A percentile compares a stretch with the other conserved stretches of the same genome.
Conservation (phyloP, 306 rosid genomes). For the Urtica urens region DNA sequence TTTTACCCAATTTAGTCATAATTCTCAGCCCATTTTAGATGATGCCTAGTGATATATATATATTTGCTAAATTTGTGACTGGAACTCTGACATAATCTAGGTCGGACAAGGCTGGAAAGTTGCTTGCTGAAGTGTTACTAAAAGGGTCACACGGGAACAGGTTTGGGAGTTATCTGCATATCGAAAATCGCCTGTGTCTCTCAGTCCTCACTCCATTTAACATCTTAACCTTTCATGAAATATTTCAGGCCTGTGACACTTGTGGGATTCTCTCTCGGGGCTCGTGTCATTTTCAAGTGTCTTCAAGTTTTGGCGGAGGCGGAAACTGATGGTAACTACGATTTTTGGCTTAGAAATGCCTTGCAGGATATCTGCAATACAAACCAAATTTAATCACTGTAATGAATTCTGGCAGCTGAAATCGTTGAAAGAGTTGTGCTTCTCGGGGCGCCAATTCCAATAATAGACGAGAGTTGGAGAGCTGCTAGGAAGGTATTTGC, state of each 20-base stretch:
- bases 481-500: constrained; percentile 35
- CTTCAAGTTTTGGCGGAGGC: constrained; percentile 27
- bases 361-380: not conserved
- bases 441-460: constrained; percentile 44
- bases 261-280: constrained; percentile 44
- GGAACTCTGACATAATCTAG: constrained; percentile 17
- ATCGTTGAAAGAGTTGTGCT: constrained; percentile 41
- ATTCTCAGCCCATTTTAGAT: too few species aligned
- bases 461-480: constrained; percentile 39
- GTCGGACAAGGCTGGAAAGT: constrained; percentile 44
- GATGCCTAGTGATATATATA: not conserved
- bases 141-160: constrained; percentile 46
- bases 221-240: not conserved
- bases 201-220: not conserved
- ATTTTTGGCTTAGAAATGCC: constrained; percentile 23
- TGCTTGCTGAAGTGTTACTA: constrained; percentile 36
- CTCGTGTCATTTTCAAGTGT: constrained; percentile 36
- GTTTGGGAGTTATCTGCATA: constrained; percentile 2
- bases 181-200: not conserved
- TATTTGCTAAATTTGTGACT: not conserved
- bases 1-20: too few species aligned
- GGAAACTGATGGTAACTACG: constrained; percentile 7
- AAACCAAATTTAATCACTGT: constrained; percentile 4
- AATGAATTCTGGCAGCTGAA: constrained; percentile 24
- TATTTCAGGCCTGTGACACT: constrained; percentile 45